phyloP scores from a whole-genome alignment of 2,329 filamentous ascomycete genomes.

The Beauveria pseudobassiana region DNA sequence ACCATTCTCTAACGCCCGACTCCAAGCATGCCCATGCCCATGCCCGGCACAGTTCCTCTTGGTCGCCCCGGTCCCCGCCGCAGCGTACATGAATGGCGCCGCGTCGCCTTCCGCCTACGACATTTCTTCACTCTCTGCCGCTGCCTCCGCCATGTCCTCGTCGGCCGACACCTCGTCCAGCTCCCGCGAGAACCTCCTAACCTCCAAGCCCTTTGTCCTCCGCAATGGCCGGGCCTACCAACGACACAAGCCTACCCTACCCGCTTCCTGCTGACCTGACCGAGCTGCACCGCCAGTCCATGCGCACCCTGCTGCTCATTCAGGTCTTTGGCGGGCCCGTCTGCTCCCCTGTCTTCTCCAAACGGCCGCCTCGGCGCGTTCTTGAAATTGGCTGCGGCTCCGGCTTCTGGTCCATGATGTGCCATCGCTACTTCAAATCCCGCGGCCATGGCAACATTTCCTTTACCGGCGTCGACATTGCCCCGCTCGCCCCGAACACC shows the following conservation, averaged over 20 bases:
- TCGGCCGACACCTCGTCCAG: slow-evolving; percentile 34
- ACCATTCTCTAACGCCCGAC: not conserved
- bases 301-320: slow-evolving; percentile 74
- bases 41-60: slow-evolving; percentile 2
- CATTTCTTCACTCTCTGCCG: slow-evolving; percentile 15
- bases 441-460: slow-evolving; percentile 61
- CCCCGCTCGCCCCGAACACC: slow-evolving; percentile 51
- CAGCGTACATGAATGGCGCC: slow-evolving; percentile 27
- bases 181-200: slow-evolving; percentile 32
- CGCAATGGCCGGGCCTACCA: slow-evolving; percentile 75
- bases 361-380: slow-evolving; percentile 65
- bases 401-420: slow-evolving; percentile 84
- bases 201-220: slow-evolving; percentile 53
- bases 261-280: slow-evolving; percentile 82
- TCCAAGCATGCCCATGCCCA: slow-evolving; percentile 4
- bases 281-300: slow-evolving; percentile 79
- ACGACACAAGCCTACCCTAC: slow-evolving; percentile 65
- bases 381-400: slow-evolving; percentile 84
- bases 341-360: slow-evolving; percentile 59
- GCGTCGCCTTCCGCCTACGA: slow-evolving; percentile 29
- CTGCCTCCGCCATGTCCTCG: slow-evolving; percentile 34
- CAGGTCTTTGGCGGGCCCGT: slow-evolving; percentile 75
- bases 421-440: slow-evolving; percentile 68
- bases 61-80: slow-evolving; percentile 11
- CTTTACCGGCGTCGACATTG: slow-evolving; percentile 79